Conservation (phyloP, 2,329 filamentous ascomycete genomes). For the Alternaria solani region DNA sequence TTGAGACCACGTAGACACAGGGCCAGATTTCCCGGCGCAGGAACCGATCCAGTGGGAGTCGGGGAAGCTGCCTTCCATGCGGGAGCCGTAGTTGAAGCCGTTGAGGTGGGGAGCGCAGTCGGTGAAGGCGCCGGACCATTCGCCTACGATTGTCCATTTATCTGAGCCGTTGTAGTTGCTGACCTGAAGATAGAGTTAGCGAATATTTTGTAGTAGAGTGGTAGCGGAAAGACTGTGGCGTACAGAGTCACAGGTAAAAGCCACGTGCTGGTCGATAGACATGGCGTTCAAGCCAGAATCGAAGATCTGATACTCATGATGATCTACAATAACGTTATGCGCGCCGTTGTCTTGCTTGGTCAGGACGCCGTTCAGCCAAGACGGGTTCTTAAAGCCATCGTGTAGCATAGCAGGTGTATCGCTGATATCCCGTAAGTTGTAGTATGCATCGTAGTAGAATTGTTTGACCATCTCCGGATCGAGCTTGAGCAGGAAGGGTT, state of each 20-base stretch:
- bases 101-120: constrained; percentile 62
- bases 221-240: neutral
- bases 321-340: constrained; percentile 67
- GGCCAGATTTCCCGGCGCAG: constrained; percentile 61
- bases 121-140: constrained; percentile 73
- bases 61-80: constrained; percentile 65
- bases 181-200: constrained; percentile 17
- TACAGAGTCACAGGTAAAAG: constrained; percentile 64
- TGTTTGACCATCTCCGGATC: constrained; percentile 57
- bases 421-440: constrained; percentile 56
- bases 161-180: constrained; percentile 60
- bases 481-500: constrained; percentile 60
- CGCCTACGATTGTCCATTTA: constrained; percentile 71
- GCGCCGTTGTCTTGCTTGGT: constrained; percentile 58
- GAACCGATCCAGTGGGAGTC: constrained; percentile 60
- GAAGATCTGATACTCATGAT: constrained; percentile 74
- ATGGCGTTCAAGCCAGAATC: constrained; percentile 59
- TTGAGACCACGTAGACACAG: constrained; percentile 58
- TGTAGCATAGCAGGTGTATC: constrained; percentile 63
- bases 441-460: constrained; percentile 65
- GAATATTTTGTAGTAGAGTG: accelerated
- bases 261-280: constrained; percentile 62
- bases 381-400: constrained; percentile 63
- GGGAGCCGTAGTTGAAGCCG: constrained; percentile 60
- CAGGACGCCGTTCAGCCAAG: constrained; percentile 68